These are phyloP conservation scores for Lentinula aciculospora DNA, from an alignment of 768 basidiomycete genomes.

Conservation along the genomic window DNA sequence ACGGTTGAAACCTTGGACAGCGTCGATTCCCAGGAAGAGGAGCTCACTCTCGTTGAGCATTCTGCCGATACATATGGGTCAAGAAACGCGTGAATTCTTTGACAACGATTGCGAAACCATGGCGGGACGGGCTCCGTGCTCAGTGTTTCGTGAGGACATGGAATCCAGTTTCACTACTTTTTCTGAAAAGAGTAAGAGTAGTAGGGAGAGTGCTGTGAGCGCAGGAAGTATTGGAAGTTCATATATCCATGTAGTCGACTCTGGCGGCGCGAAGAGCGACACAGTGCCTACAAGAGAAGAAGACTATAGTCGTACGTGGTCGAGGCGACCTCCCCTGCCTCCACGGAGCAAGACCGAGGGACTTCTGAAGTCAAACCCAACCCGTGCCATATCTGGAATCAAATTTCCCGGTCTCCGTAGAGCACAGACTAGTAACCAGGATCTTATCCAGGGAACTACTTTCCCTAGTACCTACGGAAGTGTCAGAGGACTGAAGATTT, in stretches of 20 bases:
- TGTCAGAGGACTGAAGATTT: not conserved
- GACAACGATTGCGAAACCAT: not conserved
- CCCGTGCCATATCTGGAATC: not conserved
- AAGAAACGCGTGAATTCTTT: not conserved
- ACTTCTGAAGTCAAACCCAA: not conserved
- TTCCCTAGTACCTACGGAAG: not conserved
- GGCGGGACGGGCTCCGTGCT: not conserved
- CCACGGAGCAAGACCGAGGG: not conserved
- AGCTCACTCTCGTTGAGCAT: constrained; percentile 3
- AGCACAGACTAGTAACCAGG: not conserved
- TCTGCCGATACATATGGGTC: not conserved
- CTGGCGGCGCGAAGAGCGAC: not conserved
- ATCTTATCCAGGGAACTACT: not conserved
- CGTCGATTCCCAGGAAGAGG: constrained; percentile 1
- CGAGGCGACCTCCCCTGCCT: not conserved
- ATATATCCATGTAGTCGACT: not conserved
- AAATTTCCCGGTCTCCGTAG: not conserved
- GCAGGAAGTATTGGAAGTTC: constrained; percentile 3
- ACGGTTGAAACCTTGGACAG: constrained; percentile 2
- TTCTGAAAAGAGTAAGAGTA: not conserved
- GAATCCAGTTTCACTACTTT: not conserved
- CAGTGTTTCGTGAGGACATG: not conserved
- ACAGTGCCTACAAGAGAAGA: not conserved
- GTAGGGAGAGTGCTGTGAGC: constrained; percentile 1
- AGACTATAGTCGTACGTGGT: not conserved